phyloP scores from a whole-genome alignment of 1,139 yeast species.

The Dujonia santamariae region DNA sequence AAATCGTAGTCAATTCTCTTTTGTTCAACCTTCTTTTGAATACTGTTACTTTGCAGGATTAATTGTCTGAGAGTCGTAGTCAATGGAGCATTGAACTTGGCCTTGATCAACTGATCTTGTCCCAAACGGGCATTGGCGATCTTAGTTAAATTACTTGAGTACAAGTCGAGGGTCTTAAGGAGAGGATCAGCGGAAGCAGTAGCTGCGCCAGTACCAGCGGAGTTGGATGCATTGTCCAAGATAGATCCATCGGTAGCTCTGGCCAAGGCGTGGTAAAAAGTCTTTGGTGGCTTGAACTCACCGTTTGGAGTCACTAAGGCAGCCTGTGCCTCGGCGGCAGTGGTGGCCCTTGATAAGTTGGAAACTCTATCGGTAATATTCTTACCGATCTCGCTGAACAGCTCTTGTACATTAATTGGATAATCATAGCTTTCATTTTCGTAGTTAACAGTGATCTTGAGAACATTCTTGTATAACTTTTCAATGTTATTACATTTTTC shows the following conservation, averaged over 20 bases:
- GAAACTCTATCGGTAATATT: constrained; percentile 63
- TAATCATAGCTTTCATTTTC: constrained; percentile 82
- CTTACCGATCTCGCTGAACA: constrained; percentile 71
- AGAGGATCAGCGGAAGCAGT: constrained; percentile 42
- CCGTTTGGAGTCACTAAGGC: constrained; percentile 59
- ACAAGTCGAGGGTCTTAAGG: constrained; percentile 41
- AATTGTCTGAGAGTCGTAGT: constrained; percentile 61
- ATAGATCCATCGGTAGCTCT: constrained; percentile 65
- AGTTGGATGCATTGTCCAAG: constrained; percentile 39
- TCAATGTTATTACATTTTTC: constrained; percentile 73
- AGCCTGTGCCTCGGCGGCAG: constrained; percentile 82
- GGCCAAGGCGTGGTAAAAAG: constrained; percentile 79
- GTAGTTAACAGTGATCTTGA: constrained; percentile 68
- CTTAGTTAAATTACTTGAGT: constrained; percentile 49
- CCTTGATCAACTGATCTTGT: constrained; percentile 72
- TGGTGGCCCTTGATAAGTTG: constrained; percentile 69
- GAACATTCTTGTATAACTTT: constrained; percentile 65
- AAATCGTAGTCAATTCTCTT: constrained; percentile 80
- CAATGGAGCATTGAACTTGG: constrained; percentile 69
- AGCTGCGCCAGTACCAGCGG: constrained; percentile 30
- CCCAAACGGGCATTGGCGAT: constrained; percentile 82
- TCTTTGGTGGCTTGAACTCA: constrained; percentile 67
- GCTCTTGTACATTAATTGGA: constrained; percentile 74
- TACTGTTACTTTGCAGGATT: constrained; percentile 63
- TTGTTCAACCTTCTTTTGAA: constrained; percentile 75